These are phyloP conservation scores for Wakefieldia striispora DNA, from an alignment of 768 basidiomycete genomes.

Conservation along the genomic window DNA sequence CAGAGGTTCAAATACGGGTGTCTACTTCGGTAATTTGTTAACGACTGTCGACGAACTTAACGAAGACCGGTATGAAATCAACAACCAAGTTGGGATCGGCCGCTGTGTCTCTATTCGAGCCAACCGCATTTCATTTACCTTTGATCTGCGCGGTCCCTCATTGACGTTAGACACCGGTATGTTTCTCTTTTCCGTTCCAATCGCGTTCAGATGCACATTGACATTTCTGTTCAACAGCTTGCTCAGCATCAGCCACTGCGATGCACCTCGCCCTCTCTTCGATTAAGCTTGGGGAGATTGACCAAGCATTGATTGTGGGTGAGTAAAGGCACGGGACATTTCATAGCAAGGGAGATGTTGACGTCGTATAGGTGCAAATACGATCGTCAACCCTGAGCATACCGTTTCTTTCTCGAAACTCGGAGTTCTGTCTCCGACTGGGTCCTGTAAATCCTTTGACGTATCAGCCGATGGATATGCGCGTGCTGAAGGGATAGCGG, in stretches of 20 bases:
- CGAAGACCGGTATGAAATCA: constrained; percentile 28
- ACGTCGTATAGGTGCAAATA: constrained; percentile 24
- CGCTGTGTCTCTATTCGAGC: constrained; percentile 31
- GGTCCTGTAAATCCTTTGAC: constrained; percentile 33
- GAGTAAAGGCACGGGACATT: not conserved
- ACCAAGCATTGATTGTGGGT: constrained; percentile 43
- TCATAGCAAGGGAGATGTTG: not conserved
- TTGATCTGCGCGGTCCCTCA: constrained; percentile 46
- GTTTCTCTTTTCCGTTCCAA: not conserved
- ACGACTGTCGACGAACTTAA: constrained; percentile 28
- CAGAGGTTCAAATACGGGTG: constrained; percentile 41
- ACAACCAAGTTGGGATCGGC: constrained; percentile 29
- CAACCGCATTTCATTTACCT: constrained; percentile 34
- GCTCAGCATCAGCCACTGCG: constrained; percentile 46
- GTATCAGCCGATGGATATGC: constrained; percentile 34
- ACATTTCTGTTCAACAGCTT: constrained; percentile 21
- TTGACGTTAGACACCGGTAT: constrained; percentile 40
- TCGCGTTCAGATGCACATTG: not conserved
- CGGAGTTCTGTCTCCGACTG: constrained; percentile 35
- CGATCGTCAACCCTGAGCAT: constrained; percentile 27
- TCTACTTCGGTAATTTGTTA: constrained; percentile 36
- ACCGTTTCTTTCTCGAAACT: constrained; percentile 28
- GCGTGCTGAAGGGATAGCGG: constrained; percentile 29
- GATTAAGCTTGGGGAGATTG: constrained; percentile 43
- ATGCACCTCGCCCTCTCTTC: constrained; percentile 49